Conservation (phyloP, 768 basidiomycete genomes). For the Suillus bovinus region DNA sequence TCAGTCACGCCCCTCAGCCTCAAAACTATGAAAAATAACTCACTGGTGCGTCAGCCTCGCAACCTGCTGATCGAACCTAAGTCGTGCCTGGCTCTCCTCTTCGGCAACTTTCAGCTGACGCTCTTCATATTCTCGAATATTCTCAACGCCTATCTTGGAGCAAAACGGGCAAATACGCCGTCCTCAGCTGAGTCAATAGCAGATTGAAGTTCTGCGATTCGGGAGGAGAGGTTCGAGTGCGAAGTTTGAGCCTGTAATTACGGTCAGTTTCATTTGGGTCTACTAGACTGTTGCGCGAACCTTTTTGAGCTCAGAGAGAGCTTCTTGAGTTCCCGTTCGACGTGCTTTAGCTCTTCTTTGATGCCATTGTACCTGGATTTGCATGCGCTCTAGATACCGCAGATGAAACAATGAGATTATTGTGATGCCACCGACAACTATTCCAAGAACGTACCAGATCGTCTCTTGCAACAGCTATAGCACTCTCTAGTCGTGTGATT, state of each 20-base stretch:
- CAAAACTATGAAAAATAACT: slow-evolving; percentile 20
- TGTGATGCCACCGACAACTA: neutral
- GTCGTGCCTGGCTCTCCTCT: slow-evolving; percentile 81
- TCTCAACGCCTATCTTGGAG: slow-evolving; percentile 67
- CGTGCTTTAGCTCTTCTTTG: slow-evolving; percentile 81
- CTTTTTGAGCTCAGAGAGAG: slow-evolving; percentile 67
- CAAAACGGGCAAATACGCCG: slow-evolving; percentile 79
- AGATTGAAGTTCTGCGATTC: slow-evolving; percentile 54
- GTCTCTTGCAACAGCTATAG: slow-evolving; percentile 73
- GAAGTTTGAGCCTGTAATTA: slow-evolving; percentile 50
- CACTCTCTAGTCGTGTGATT: slow-evolving; percentile 76
- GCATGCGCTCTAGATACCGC: slow-evolving; percentile 59
- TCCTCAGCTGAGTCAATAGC: slow-evolving; percentile 81
- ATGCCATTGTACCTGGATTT: slow-evolving; percentile 75
- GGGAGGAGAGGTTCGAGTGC: slow-evolving; percentile 50
- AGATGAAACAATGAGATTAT: neutral
- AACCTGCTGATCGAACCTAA: slow-evolving; percentile 85
- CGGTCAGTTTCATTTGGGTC: neutral
- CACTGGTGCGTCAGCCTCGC: slow-evolving; percentile 85
- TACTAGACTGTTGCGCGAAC: slow-evolving; percentile 33
- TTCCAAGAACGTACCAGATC: slow-evolving; percentile 62
- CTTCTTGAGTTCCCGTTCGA: slow-evolving; percentile 69
- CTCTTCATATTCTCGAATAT: slow-evolving; percentile 93
- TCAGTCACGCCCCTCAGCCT: neutral
- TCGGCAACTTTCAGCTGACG: slow-evolving; percentile 86